phyloP scores from a whole-genome alignment of 257 asterid species.

The Sherardia arvensis region DNA sequence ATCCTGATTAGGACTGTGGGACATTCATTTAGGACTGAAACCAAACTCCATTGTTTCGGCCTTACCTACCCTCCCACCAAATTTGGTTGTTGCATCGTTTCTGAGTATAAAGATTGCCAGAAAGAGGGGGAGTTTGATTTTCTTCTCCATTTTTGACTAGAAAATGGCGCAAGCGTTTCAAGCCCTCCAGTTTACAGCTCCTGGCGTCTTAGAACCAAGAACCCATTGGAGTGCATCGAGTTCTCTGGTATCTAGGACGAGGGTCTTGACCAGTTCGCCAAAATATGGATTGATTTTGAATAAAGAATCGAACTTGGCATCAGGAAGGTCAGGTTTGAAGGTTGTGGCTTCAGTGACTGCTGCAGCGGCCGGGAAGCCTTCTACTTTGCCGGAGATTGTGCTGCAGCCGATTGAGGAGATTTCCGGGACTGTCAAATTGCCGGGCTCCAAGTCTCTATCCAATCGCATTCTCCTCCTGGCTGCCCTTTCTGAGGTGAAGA shows the following conservation, averaged over 20 bases:
- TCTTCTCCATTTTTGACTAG: constrained; percentile 22
- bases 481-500: constrained; percentile 79
- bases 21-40: too few species aligned
- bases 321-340: constrained; percentile 22
- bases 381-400: constrained; percentile 76
- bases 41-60: constrained; percentile 4
- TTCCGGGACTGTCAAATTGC: constrained; percentile 88
- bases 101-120: not conserved
- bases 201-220: constrained; percentile 22
- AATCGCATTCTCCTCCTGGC: constrained; percentile 95
- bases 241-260: constrained; percentile 49
- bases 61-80: constrained; percentile 3
- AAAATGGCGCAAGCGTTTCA: constrained; percentile 39
- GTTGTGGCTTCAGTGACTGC: constrained; percentile 63
- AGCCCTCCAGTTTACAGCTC: constrained; percentile 35
- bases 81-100: not conserved
- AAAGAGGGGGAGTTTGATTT: constrained; percentile 17
- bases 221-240: constrained; percentile 32
- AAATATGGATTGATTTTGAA: constrained; percentile 33
- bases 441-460: constrained; percentile 95
- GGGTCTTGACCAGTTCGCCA: constrained; percentile 26
- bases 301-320: constrained; percentile 37
- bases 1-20: constrained; percentile 2
- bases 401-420: constrained; percentile 82
- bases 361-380: constrained; percentile 63